Evolutionary conservation across 495 filamentous ascomycete genomes (phyloP), one percentile per base, ranked within the genome.

Genomic region (Neurospora sp.): DNA sequence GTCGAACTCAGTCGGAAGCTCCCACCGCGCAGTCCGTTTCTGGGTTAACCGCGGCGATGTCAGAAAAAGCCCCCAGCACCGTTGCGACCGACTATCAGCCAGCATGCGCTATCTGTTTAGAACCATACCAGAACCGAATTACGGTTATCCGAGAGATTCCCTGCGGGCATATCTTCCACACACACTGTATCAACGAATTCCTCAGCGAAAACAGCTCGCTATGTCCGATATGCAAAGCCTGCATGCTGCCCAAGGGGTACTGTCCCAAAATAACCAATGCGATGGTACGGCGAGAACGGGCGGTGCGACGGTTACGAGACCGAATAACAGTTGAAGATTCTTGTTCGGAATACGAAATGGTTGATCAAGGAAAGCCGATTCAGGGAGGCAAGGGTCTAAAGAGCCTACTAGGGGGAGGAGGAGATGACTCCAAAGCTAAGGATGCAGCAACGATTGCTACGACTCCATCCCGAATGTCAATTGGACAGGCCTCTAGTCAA

Each of bases 221-320:
- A 14, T 98, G 95, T 76, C 95, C 95, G 1, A 81, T 97, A 70
- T 98, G 95, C 84, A 97, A 97, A 77, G 85, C 88, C 65, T 90
- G 86, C 61, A 91, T 93, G 72, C 81, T 97, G 5, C 87, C 91
- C 3, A 77, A 78, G 4, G 90, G 90, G 0, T 90, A 88, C 76
- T 91, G 89, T 70, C 89, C 93, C 1, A 83, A 84, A 2, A 87
- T 96, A 40, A 96, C 93, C n/a, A 95, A 95, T 77, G 85, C 86
- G 27, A 94, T 96, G 89, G 92, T 96, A 7, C 86, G 91, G 12
- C 87, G 90, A 37, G 93, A 97, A 80, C 84, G 89, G 9, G 85
- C 85, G 9, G 77, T 88, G 7, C 82, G 88, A 61, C 79, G 82
- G 40, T 75, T 89, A 20, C 75, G 81, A 4, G 77, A 79, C 3